These are phyloP conservation scores for Leccinum variicolor DNA, from an alignment of 768 basidiomycete genomes.

Conservation along the genomic window DNA sequence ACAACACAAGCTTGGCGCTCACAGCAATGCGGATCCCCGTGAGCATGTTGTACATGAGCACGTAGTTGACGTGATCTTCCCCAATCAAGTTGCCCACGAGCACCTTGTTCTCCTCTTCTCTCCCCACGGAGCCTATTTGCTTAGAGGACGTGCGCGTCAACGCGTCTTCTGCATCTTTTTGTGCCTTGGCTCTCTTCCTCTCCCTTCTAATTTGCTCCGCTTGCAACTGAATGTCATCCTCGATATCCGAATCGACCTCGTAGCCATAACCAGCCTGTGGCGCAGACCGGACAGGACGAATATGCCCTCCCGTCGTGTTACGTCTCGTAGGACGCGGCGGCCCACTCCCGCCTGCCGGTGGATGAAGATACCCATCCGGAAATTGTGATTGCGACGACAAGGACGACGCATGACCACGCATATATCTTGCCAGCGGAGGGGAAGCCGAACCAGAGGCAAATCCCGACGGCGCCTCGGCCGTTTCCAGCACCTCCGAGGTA, in stretches of 20 bases:
- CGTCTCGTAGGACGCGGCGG: constrained; percentile 49
- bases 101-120: constrained; percentile 50
- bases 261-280: constrained; percentile 35
- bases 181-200: constrained; percentile 70
- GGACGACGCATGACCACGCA: constrained; percentile 18
- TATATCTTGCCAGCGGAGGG: constrained; percentile 22
- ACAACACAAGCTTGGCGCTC: constrained; percentile 26
- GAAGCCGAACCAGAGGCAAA: constrained; percentile 15
- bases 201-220: constrained; percentile 85
- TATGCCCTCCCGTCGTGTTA: constrained; percentile 65
- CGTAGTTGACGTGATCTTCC: constrained; percentile 98
- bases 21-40: constrained; percentile 96
- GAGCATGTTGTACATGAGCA: constrained; percentile 99
- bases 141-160: constrained; percentile 36
- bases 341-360: constrained; percentile 31
- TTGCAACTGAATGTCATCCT: constrained; percentile 75
- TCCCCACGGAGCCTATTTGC: constrained; percentile 21
- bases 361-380: constrained; percentile 52
- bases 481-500: constrained; percentile 15
- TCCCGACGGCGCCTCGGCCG: constrained; percentile 9
- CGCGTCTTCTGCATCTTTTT: constrained; percentile 59
- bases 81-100: constrained; percentile 95
- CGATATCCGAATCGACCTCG: constrained; percentile 38
- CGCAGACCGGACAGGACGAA: constrained; percentile 29
- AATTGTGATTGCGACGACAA: constrained; percentile 26